These are phyloP conservation scores for Blastomyces gilchristii DNA, from an alignment of 2,329 filamentous ascomycete genomes.

Conservation along the genomic window DNA sequence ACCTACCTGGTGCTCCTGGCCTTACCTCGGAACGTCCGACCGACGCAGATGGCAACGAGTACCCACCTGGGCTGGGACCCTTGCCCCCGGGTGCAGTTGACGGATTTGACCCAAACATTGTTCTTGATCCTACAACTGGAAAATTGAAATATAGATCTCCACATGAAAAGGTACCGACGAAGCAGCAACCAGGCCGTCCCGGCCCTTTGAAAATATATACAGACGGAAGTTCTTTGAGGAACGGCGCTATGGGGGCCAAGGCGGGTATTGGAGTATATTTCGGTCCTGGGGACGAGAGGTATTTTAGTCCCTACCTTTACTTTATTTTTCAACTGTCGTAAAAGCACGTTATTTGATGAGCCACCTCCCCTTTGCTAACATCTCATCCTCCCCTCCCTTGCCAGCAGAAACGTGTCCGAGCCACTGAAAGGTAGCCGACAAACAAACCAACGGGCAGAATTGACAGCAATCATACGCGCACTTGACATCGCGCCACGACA, in stretches of 20 bases:
- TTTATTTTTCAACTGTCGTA: neutral
- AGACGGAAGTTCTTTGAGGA: conserved; percentile 51
- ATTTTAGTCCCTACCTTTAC: conserved; percentile 17
- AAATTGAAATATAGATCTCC: conserved; percentile 47
- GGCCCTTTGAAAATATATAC: conserved; percentile 52
- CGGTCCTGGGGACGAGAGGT: conserved; percentile 49
- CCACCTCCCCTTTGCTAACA: conserved; percentile 18
- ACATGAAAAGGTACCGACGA: conserved; percentile 40
- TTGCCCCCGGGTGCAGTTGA: conserved; percentile 48
- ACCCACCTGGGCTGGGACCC: conserved; percentile 46
- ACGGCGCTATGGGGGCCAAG: conserved; percentile 45
- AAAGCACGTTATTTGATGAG: neutral
- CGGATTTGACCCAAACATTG: conserved; percentile 50
- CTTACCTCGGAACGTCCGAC: conserved; percentile 34
- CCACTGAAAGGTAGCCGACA: conserved; percentile 62
- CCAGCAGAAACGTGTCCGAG: conserved; percentile 60
- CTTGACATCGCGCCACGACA: conserved; percentile 62
- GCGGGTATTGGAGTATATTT: conserved; percentile 57
- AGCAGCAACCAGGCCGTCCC: conserved; percentile 34
- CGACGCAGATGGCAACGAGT: conserved; percentile 35
- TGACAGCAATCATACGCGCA: conserved; percentile 76
- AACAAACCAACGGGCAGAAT: conserved; percentile 93
- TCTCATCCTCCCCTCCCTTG: conserved; percentile 15
- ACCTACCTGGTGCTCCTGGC: conserved; percentile 21
- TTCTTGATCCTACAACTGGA: conserved; percentile 45